Evolutionary conservation across 169 alveolate genomes (phyloP).

Genomic region (Cryptosporidium baileyi): DNA sequence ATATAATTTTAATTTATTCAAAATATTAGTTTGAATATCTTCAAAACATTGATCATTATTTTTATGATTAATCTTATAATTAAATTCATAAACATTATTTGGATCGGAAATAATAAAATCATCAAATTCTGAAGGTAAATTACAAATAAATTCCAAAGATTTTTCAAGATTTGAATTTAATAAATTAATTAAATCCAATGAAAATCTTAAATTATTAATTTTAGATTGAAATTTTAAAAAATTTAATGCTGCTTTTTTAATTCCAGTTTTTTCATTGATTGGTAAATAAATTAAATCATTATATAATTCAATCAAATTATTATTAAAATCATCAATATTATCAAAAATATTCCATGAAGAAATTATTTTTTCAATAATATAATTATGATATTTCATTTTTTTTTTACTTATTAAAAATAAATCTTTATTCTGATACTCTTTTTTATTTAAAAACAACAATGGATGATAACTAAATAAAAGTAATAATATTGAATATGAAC

Average conservation of each 20-base stretch:
- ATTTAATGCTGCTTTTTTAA: slow-evolving; percentile 17
- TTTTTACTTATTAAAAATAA: background rate
- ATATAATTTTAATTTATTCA: background rate
- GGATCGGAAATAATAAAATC: slow-evolving; percentile 42
- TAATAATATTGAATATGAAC: background rate
- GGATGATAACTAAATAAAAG: slow-evolving; percentile 54
- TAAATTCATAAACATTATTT: background rate
- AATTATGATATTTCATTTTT: background rate
- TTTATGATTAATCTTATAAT: background rate
- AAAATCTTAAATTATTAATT: background rate
- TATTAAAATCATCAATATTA: background rate
- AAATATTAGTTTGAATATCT: background rate
- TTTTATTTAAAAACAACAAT: background rate
- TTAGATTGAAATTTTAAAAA: background rate
- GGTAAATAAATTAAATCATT: slow-evolving; percentile 29
- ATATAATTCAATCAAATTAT: background rate
- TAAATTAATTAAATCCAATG: background rate
- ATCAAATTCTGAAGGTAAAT: background rate
- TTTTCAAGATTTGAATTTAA: background rate
- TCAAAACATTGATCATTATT: background rate
- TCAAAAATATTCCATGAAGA: too few species aligned
- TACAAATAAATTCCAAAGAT: slow-evolving; percentile 22
- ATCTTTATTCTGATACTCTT: background rate
- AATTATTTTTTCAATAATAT: background rate
- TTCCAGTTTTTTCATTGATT: slow-evolving; percentile 14